These are phyloP conservation scores for Cercospora sp. DNA, from an alignment of 2,329 filamentous ascomycete species.

Conservation along the genomic window DNA sequence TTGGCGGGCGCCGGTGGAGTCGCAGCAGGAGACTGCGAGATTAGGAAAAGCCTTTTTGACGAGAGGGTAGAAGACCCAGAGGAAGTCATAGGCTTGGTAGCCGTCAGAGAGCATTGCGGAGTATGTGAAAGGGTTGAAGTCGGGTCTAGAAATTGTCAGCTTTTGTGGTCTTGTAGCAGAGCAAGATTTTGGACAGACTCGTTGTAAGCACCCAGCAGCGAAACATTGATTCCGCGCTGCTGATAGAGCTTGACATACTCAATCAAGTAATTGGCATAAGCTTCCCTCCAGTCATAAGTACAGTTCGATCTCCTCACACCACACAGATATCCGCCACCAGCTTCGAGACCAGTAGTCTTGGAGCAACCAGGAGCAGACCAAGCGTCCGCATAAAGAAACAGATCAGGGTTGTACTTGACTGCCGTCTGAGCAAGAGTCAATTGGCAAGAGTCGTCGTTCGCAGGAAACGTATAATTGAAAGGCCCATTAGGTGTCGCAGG, in stretches of 20 bases:
- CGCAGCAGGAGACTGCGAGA: background rate
- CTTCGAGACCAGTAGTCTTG: background rate
- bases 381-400: background rate
- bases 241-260: background rate
- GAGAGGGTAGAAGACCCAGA: background rate
- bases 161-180: no score
- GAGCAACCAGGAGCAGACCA: background rate
- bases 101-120: background rate
- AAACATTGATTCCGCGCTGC: background rate
- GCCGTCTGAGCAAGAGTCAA: background rate
- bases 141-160: background rate
- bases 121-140: conserved; percentile 5
- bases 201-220: background rate
- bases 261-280: background rate
- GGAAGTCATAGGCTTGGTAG: background rate
- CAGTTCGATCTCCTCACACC: background rate
- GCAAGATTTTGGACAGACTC: background rate
- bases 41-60: background rate
- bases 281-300: background rate
- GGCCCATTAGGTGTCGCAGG: background rate
- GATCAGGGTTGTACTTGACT: background rate
- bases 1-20: background rate
- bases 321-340: background rate
- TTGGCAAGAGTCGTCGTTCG: background rate
- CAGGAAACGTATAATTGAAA: background rate